Conservation (phyloP, 768 basidiomycete species). For the Lactifluus hygrophoroides region DNA sequence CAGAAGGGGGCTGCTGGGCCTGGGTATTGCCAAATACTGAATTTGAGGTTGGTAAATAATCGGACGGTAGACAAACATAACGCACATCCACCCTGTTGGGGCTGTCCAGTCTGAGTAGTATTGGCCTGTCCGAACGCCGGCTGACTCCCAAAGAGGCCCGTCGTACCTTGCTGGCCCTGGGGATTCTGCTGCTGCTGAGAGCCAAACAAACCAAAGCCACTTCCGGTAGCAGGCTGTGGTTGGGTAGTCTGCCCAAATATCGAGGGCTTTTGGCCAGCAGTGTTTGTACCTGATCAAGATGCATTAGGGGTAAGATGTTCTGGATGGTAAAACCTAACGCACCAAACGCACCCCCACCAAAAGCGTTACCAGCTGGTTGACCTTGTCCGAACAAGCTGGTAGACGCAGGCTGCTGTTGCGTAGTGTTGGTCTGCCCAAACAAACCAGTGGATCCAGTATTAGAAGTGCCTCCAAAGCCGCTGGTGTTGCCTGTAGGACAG, state of each 20-base stretch:
- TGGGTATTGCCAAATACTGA: slow-evolving; percentile 22
- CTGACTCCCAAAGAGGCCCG: slow-evolving; percentile 22
- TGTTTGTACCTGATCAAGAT: slow-evolving; percentile 1
- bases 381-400: slow-evolving; percentile 27
- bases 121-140: slow-evolving; percentile 16
- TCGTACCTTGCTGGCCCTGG: slow-evolving; percentile 27
- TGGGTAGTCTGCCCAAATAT: slow-evolving; percentile 15
- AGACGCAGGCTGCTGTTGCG: slow-evolving; percentile 28
- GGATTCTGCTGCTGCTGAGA: slow-evolving; percentile 32
- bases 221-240: slow-evolving; percentile 15
- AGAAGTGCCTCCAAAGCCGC: slow-evolving; percentile 13
- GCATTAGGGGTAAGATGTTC: not conserved
- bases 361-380: slow-evolving; percentile 14
- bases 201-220: slow-evolving; percentile 23
- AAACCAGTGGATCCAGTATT: slow-evolving; percentile 19
- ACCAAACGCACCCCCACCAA: slow-evolving; percentile 26
- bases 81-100: slow-evolving; percentile 21
- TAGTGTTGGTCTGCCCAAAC: slow-evolving; percentile 24
- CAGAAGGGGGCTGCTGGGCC: slow-evolving; percentile 20
- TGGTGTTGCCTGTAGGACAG: slow-evolving; percentile 1
- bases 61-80: not conserved
- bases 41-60: not conserved
- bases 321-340: slow-evolving; percentile 1
- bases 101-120: slow-evolving; percentile 14
- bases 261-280: slow-evolving; percentile 24